Evolutionary conservation across 139 green algal genomes (phyloP).

Genomic region (Tetradesmus obliquus): DNA sequence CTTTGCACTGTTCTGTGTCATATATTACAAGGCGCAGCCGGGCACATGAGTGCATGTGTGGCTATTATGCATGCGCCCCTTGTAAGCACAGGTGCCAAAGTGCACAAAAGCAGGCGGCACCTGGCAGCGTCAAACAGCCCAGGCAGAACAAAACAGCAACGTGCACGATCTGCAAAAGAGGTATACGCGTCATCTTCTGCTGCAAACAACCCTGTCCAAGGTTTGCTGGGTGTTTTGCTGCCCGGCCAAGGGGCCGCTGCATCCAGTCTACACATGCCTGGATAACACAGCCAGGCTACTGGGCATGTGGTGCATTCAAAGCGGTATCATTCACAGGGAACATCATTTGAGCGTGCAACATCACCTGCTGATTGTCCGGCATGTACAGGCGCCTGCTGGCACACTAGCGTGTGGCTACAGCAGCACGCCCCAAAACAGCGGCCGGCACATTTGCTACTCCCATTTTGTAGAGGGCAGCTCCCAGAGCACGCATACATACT

Average conservation of each 20-base stretch:
- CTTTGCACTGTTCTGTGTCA: too few species aligned
- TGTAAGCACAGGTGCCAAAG: too few species aligned
- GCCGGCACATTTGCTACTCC: too few species aligned
- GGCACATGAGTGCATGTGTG: too few species aligned
- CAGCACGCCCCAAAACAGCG: not conserved
- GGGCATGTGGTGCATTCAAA: too few species aligned
- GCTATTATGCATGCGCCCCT: too few species aligned
- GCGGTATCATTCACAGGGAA: not conserved
- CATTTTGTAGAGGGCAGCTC: too few species aligned
- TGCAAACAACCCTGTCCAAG: not conserved
- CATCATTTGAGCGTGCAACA: not conserved
- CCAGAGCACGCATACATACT: not conserved
- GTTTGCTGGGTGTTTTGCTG: not conserved
- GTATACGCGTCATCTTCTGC: not conserved
- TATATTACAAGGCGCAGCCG: too few species aligned
- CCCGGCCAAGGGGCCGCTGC: not conserved
- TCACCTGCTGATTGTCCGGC: not conserved
- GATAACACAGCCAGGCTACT: too few species aligned
- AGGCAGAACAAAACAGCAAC: not conserved
- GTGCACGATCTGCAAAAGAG: too few species aligned
- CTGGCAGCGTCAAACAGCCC: not conserved
- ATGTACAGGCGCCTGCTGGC: not conserved
- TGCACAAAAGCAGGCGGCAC: not conserved
- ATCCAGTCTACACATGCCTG: not conserved
- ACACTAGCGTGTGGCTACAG: not conserved